Conservation (phyloP, 192 early-diverging fungal genomes). For the Polychytrium aggregatum region DNA sequence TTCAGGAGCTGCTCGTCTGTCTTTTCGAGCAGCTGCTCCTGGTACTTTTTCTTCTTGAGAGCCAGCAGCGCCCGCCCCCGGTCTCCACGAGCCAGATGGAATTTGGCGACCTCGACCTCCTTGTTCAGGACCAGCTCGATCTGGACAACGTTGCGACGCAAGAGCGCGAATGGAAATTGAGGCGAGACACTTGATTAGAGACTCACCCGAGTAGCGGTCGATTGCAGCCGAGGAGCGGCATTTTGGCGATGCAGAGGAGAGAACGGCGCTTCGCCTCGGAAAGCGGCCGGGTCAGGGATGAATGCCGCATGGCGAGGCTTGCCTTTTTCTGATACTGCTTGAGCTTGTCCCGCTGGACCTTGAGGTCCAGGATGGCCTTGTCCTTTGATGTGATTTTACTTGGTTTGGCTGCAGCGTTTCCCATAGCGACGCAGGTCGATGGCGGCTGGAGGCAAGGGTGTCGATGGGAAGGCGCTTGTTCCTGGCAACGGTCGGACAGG, state of each 20-base stretch:
- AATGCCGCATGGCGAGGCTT: not conserved
- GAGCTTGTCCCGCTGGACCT: conserved; percentile 89
- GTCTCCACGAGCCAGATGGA: conserved; percentile 60
- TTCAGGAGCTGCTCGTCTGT: conserved; percentile 81
- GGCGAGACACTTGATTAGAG: too few species aligned
- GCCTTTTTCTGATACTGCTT: conserved; percentile 86
- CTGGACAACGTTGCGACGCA: conserved; percentile 34
- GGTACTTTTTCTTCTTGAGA: conserved; percentile 92
- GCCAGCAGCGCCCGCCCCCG: conserved; percentile 76
- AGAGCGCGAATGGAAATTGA: too few species aligned
- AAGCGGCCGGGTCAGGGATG: not conserved
- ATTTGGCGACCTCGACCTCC: conserved; percentile 70
- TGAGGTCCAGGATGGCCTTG: conserved; percentile 88
- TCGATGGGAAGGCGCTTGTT: too few species aligned
- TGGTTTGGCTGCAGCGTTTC: conserved; percentile 8
- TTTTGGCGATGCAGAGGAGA: too few species aligned
- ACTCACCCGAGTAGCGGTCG: too few species aligned
- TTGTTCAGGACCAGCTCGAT: conserved; percentile 66
- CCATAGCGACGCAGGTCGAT: too few species aligned
- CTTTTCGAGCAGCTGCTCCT: conserved; percentile 74
- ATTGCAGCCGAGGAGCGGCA: too few species aligned
- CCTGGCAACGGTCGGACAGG: too few species aligned
- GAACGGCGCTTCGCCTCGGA: not conserved
- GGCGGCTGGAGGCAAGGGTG: too few species aligned
- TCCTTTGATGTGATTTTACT: conserved; percentile 74